phyloP scores from a whole-genome alignment of 1,284 basidiomycete species.

The Rhodotorula sp. region DNA sequence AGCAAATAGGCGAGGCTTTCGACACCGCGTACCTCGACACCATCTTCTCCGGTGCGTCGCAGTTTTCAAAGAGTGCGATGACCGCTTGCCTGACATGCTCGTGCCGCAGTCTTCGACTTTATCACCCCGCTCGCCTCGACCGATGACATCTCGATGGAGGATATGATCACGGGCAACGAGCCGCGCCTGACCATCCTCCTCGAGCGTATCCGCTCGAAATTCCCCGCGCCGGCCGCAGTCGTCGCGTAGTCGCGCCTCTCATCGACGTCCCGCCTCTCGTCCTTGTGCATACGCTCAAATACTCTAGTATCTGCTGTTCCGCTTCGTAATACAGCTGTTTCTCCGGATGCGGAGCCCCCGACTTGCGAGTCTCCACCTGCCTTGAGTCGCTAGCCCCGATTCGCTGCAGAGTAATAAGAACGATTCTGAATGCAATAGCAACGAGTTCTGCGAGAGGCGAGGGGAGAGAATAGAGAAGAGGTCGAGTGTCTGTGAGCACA shows the following conservation, averaged over 20 bases:
- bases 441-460: too few species aligned
- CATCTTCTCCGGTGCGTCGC: conserved; percentile 60
- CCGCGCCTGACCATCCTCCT: conserved; percentile 75
- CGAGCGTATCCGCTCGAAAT: conserved; percentile 53
- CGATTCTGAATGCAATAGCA: too few species aligned
- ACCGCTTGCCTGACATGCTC: conserved; percentile 69
- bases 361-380: too few species aligned
- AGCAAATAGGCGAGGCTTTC: conserved; percentile 24
- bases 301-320: too few species aligned
- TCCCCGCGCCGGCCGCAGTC: neutral
- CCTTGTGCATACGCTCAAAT: too few species aligned
- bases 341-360: too few species aligned
- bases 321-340: too few species aligned
- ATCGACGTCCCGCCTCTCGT: neutral
- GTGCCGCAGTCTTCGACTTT: conserved; percentile 28
- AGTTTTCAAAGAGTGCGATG: conserved; percentile 55
- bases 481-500: neutral
- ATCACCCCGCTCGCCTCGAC: conserved; percentile 48
- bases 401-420: too few species aligned
- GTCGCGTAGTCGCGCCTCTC: neutral
- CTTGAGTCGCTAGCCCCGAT: too few species aligned
- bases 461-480: neutral
- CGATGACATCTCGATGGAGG: conserved; percentile 83
- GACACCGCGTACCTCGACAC: conserved; percentile 63
- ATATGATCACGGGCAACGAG: conserved; percentile 72